Evolutionary conservation across 2,329 filamentous ascomycete species (phyloP).

Genomic region (Penicillium sp.): DNA sequence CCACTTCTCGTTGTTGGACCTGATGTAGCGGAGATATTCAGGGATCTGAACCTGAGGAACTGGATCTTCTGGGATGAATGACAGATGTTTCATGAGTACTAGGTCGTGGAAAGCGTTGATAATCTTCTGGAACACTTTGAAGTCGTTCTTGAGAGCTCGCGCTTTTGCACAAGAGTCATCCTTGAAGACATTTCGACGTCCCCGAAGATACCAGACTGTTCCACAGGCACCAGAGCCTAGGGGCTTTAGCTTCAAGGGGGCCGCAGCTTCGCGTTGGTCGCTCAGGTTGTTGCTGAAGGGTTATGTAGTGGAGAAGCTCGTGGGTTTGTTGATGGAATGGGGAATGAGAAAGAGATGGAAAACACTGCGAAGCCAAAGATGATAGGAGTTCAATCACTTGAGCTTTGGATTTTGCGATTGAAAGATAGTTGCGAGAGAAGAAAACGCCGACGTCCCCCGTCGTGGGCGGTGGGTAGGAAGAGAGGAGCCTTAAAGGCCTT

Average conservation of each 20-base stretch:
- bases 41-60: background rate
- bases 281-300: background rate
- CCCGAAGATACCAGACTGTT: background rate
- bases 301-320: background rate
- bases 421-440: background rate
- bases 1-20: background rate
- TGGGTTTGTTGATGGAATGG: background rate
- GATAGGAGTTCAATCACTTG: no score
- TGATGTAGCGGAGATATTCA: background rate
- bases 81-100: background rate
- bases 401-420: background rate
- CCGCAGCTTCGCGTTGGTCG: background rate
- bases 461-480: background rate
- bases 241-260: background rate
- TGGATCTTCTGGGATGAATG: no score
- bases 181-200: background rate
- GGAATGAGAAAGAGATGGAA: background rate
- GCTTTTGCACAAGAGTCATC: background rate
- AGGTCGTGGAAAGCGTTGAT: background rate
- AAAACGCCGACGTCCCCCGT: background rate
- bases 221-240: background rate
- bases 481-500: no score
- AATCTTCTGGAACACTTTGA: background rate
- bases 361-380: background rate
- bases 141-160: background rate